Percentiles rank a stretch among this genome's conserved stretches.
Evolutionary conservation across 192 early-diverging fungal species (phyloP).

Genomic region (Kappamyces sp.): DNA sequence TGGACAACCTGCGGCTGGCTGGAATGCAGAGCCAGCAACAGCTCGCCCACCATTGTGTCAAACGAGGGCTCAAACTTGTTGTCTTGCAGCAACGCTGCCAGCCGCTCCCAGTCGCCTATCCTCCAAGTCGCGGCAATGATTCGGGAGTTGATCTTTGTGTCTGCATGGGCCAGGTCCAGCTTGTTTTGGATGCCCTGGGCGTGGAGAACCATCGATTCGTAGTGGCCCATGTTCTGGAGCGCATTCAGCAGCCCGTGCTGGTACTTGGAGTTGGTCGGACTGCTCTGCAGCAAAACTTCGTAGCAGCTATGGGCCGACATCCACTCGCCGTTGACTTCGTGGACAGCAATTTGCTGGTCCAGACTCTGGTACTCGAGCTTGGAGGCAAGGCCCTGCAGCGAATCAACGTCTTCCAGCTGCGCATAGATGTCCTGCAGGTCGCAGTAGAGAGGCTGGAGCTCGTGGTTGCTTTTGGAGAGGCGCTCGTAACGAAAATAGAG

Average conservation of each 20-base stretch:
- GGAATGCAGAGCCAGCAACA: conserved; percentile 42
- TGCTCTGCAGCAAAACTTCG: conserved; percentile 42
- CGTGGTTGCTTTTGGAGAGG: conserved; percentile 2
- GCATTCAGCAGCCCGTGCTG: conserved; percentile 62
- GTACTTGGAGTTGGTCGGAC: conserved; percentile 36
- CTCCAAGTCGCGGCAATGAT: conserved; percentile 63
- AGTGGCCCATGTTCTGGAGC: conserved; percentile 62
- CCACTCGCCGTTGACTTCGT: conserved; percentile 61
- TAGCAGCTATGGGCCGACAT: conserved; percentile 60
- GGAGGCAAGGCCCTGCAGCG: conserved; percentile 57
- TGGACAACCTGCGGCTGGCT: conserved; percentile 26
- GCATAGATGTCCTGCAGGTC: conserved; percentile 58
- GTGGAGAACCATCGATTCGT: conserved; percentile 50
- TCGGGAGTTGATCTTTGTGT: conserved; percentile 30
- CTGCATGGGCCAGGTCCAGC: too few species aligned
- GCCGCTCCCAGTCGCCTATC: conserved; percentile 48
- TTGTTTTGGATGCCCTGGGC: conserved; percentile 27
- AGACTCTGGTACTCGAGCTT: conserved; percentile 34
- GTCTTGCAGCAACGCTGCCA: conserved; percentile 37
- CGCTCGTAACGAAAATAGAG: conserved; percentile 46
- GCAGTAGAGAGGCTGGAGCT: conserved; percentile 41
- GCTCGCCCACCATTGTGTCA: conserved; percentile 47
- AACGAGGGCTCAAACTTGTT: conserved; percentile 39
- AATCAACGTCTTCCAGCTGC: conserved; percentile 63
- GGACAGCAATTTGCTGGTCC: conserved; percentile 62